A percentile compares a stretch with the other conserved stretches of the same genome.
Evolutionary conservation across 257 asterid genomes (phyloP).

Genomic region (Voacanga thouarsii): DNA sequence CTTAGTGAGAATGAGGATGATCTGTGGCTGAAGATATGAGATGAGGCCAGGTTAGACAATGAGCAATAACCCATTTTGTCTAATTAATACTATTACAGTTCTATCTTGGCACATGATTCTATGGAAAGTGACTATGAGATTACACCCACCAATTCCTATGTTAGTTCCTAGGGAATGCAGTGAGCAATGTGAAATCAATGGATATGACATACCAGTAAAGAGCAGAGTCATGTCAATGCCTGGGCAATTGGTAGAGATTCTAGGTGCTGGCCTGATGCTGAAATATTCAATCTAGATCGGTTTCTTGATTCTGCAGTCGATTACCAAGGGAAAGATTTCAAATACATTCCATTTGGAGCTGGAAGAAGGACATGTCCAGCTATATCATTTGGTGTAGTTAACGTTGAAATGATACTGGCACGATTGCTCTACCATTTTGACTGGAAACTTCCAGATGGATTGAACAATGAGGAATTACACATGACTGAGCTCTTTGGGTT

Average conservation of each 20-base stretch:
- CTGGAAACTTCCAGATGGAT: slow-evolving; percentile 7
- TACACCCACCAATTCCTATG: too few relatives aligned
- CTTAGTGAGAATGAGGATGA: too few relatives aligned
- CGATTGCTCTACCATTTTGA: slow-evolving; percentile 4
- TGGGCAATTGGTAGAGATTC: too few relatives aligned
- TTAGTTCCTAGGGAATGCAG: too few relatives aligned
- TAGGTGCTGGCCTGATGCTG: not conserved
- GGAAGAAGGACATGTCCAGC: slow-evolving; percentile 5
- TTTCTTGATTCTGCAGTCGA: not conserved
- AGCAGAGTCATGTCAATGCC: too few relatives aligned
- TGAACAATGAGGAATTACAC: not conserved
- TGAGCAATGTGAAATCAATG: too few relatives aligned
- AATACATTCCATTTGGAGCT: slow-evolving; percentile 7
- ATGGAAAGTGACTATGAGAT: too few relatives aligned
- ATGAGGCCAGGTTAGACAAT: too few relatives aligned
- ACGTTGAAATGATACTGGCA: not conserved
- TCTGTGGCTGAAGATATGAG: too few relatives aligned
- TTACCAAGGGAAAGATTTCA: not conserved
- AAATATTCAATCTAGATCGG: not conserved
- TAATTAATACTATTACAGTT: too few relatives aligned
- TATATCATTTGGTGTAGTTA: not conserved
- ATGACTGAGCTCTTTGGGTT: not conserved
- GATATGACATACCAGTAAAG: not conserved
- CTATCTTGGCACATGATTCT: too few relatives aligned
- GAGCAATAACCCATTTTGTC: too few relatives aligned